Base-by-base conservation (phyloP, 345 rosid genomes). In the Lepidium aucheri region DNA sequence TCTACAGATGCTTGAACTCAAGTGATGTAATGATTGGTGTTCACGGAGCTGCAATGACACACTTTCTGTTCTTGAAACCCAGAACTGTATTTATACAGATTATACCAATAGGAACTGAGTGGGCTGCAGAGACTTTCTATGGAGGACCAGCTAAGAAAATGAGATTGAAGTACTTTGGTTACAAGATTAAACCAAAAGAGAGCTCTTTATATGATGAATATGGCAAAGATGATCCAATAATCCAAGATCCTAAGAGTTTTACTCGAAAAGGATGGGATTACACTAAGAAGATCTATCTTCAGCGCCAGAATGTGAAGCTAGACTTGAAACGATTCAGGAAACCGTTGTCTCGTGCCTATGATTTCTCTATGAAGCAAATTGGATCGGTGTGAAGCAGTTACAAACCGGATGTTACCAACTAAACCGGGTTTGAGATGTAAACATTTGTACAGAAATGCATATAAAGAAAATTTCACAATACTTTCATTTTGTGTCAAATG, bases 21-120 rank as follows among this genome's bases (percentile, higher is more conserved):
- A 90, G 94, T 12, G 79, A 85, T 30, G 94, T 80, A 0, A 84
- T 85, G 91, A 66, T 90, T 9, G 94, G 94, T 35, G 96, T 90
- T 11, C 96, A 90, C 11, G 91, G 96, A 39, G 96, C 96, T 14
- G 94, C 96, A 10, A 85, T 90, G 91, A 87, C 94, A 3, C 94
- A 87, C 62, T 85, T 89, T n/a, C 77, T 89, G 3, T 89, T 87
- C 70, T 70, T 87, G 88, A 87, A 59, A 67, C 90, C 94, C 0
- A 76, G 78, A 15, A 83, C 78, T 0, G 87, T 83, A 57, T 90
- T 90, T 50, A 80, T 87, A 58, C 96, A 90, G 71, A 79, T 90
- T 8, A 74, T 90, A 61, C 91, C 94, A n/a, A 63, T 87, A 15
- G 96, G 96, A 56, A 90, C 91, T 14, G 85, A 82, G 12, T 90